Conservation (phyloP, 257 asterid genomes). For the Solanum gandarillasii region DNA sequence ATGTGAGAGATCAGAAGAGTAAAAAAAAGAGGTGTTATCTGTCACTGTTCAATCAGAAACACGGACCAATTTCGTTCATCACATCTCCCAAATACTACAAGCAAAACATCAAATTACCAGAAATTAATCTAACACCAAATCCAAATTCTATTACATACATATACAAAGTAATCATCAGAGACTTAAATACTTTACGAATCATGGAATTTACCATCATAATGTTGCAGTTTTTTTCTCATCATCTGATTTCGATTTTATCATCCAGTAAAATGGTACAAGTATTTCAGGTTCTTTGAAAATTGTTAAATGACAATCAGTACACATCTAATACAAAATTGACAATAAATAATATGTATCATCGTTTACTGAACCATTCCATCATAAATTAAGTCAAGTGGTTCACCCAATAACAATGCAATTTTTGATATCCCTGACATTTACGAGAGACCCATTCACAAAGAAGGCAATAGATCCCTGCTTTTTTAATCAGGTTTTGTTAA, state of each 20-base stretch:
- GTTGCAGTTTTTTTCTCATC: constrained; percentile 45
- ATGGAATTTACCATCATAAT: constrained; percentile 31
- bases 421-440: not conserved
- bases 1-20: constrained; percentile 26
- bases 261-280: not conserved
- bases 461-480: not conserved
- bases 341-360: not conserved
- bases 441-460: not conserved
- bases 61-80: constrained; percentile 46
- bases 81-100: constrained; percentile 7
- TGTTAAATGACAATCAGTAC: not conserved
- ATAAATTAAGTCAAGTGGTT: not conserved
- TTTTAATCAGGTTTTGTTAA: not conserved
- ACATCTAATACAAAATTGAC: too few relatives aligned
- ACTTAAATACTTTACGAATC: constrained; percentile 48
- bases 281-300: too few relatives aligned
- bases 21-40: constrained; percentile 19
- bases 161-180: constrained; percentile 31
- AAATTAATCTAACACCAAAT: not conserved
- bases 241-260: constrained; percentile 15
- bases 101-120: not conserved
- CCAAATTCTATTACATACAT: not conserved
- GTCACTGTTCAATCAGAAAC: constrained; percentile 41
- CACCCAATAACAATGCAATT: not conserved
- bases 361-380: not conserved